A percentile compares a stretch with the other conserved stretches of the same genome.
Evolutionary conservation across 1,284 basidiomycete genomes (phyloP).

Genomic region (Melampsora medusae): DNA sequence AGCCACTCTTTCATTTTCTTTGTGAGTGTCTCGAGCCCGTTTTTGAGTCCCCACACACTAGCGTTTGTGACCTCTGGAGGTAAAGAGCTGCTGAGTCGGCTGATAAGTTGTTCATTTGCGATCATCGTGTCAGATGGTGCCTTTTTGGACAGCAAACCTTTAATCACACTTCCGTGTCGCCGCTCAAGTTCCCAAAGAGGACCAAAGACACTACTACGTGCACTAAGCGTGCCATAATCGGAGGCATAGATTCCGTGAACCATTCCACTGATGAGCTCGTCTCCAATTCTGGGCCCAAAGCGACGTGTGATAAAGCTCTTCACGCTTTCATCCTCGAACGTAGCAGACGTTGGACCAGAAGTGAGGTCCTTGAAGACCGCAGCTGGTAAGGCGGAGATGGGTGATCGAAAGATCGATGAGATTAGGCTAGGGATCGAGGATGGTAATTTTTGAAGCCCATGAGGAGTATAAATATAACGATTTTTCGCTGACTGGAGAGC

Average conservation of each 20-base stretch:
- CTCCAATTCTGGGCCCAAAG: slow-evolving; percentile 71
- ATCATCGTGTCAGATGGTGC: slow-evolving; percentile 45
- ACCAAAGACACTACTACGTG: slow-evolving; percentile 70
- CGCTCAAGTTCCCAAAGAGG: slow-evolving; percentile 69
- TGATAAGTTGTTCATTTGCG: slow-evolving; percentile 10
- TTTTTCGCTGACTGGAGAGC: slow-evolving; percentile 64
- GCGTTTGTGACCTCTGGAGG: slow-evolving; percentile 50
- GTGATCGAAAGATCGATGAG: slow-evolving; percentile 52
- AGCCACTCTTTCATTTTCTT: slow-evolving; percentile 63
- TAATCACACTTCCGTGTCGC: slow-evolving; percentile 67
- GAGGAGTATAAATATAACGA: slow-evolving; percentile 69
- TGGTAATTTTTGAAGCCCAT: slow-evolving; percentile 60
- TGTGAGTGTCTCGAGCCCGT: slow-evolving; percentile 73
- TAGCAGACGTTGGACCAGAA: slow-evolving; percentile 57
- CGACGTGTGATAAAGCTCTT: slow-evolving; percentile 73
- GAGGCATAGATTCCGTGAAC: slow-evolving; percentile 91
- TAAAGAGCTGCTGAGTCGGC: not conserved
- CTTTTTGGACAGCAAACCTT: slow-evolving; percentile 62
- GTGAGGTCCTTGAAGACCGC: slow-evolving; percentile 51
- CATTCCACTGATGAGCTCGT: slow-evolving; percentile 74
- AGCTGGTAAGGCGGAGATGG: slow-evolving; percentile 47
- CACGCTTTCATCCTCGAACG: slow-evolving; percentile 70
- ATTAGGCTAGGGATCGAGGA: slow-evolving; percentile 55
- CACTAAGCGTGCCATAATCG: slow-evolving; percentile 71
- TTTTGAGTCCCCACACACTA: slow-evolving; percentile 74